Percentiles rank a stretch among this genome's conserved stretches.
Conservation (phyloP, 768 basidiomycete genomes). For the Leccinum barrowsii region DNA sequence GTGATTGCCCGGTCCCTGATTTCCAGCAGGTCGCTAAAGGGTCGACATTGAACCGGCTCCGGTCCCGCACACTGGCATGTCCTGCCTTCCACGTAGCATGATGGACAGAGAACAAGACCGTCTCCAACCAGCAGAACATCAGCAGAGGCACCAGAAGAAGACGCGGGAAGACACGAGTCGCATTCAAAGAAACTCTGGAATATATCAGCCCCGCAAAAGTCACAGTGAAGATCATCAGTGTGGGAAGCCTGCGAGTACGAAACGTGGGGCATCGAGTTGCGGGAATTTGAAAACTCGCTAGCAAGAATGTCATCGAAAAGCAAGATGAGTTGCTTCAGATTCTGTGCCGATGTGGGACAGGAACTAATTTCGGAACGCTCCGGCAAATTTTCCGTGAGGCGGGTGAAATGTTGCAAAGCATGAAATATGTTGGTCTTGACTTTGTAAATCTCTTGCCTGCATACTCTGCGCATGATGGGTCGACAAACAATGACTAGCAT, state of each 20-base stretch:
- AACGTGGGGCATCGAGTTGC: constrained; percentile 29
- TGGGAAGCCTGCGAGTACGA: constrained; percentile 21
- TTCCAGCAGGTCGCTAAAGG: constrained; percentile 43
- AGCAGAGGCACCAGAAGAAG: constrained; percentile 9
- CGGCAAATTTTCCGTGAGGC: constrained; percentile 5
- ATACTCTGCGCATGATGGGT: constrained; percentile 50
- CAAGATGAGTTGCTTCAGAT: constrained; percentile 37
- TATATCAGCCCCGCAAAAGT: constrained; percentile 79
- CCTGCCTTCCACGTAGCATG: constrained; percentile 76
- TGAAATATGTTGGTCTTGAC: constrained; percentile 65
- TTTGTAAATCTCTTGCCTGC: constrained; percentile 72
- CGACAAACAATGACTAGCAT: not conserved
- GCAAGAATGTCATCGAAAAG: constrained; percentile 51
- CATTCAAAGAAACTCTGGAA: constrained; percentile 84
- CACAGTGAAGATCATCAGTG: constrained; percentile 47
- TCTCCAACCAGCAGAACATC: constrained; percentile 32
- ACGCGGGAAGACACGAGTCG: constrained; percentile 37
- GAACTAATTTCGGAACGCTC: not conserved
- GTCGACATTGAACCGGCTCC: constrained; percentile 56
- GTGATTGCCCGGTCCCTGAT: constrained; percentile 39
- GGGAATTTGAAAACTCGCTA: constrained; percentile 40
- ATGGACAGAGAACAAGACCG: constrained; percentile 57
- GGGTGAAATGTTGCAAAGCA: constrained; percentile 40
- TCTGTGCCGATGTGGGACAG: constrained; percentile 4
- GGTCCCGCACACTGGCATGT: constrained; percentile 62